Base-by-base conservation (phyloP, 1,139 yeast genomes). In the Geotrichum siamense region DNA sequence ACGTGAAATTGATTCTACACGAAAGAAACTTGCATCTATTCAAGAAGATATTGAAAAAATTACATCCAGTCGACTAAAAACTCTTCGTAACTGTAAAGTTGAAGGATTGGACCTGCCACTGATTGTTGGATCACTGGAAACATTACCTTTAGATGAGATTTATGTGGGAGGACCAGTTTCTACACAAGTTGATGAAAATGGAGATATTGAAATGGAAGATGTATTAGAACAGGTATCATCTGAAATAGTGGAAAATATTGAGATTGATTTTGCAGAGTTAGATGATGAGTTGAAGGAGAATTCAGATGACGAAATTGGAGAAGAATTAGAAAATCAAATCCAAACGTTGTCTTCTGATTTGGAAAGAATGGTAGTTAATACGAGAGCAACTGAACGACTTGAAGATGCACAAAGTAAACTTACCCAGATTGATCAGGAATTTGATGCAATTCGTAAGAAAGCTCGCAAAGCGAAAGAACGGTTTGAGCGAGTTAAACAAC, bases 341-440 rank as follows among this genome's bases (percentile, higher is more conserved):
- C 74, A 73, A 47, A 70, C 72, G 1, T 72, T 81, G 38, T 69
- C 78, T 3, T 74, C 75, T 26, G 77, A 72, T 30, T 64, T 89
- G 43, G 81, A 77, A 39, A 66, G 67, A 40, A 67, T 85, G 55
- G 78, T 86, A 20, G 95, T 96, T 13, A 87, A 87, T 60, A 71
- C 79, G 22, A 82, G 82, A 53, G 96, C 96, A 0, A 68, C 75
- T 22, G 94, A 84, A 50, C 74, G 95, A 56, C 70, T 85, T 43
- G 73, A 69, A 38, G 91, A 82, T 47, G 85, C 83, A 3, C 81
- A 82, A 53, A 65, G 63, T 3, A 77, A 78, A 52, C 70, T 82
- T 37, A 70, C 71, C 17, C 76, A 71, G 8, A 72, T 81, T 40
- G 93, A 83, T 47, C 65, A 67, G 33, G 94, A 85, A 55, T 80